Percentiles rank a stretch among this genome's conserved stretches.
phyloP scores from a whole-genome alignment of 495 filamentous ascomycete species.

The Tetracladium setigerum region DNA sequence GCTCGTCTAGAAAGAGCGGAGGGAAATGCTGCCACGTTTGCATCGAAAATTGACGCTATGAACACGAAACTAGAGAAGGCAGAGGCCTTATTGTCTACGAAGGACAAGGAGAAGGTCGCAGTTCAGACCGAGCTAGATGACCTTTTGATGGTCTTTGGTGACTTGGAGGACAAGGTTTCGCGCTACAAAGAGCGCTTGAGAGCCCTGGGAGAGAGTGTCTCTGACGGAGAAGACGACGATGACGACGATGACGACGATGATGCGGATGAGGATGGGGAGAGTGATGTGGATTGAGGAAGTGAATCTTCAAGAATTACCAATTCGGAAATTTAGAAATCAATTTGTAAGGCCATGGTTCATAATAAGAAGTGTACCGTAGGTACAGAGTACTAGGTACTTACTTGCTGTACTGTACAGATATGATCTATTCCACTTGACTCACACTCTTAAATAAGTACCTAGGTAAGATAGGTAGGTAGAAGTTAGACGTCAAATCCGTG shows the following conservation, averaged over 20 bases:
- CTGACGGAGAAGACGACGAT: slow-evolving; percentile 71
- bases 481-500: too few relatives aligned
- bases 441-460: too few relatives aligned
- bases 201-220: slow-evolving; percentile 63
- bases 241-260: slow-evolving; percentile 56
- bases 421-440: too few relatives aligned
- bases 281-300: not conserved
- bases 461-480: too few relatives aligned
- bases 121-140: slow-evolving; percentile 73
- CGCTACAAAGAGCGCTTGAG: slow-evolving; percentile 74
- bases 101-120: slow-evolving; percentile 56
- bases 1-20: slow-evolving; percentile 24
- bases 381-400: too few relatives aligned
- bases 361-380: too few relatives aligned
- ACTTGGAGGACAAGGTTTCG: slow-evolving; percentile 76
- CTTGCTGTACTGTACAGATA: too few relatives aligned
- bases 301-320: too few relatives aligned
- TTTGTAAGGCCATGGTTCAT: too few relatives aligned
- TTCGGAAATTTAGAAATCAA: too few relatives aligned
- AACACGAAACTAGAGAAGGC: slow-evolving; percentile 14
- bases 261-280: slow-evolving; percentile 36
- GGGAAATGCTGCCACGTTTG: slow-evolving; percentile 18
- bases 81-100: slow-evolving; percentile 35
- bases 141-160: slow-evolving; percentile 79
- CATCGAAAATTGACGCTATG: slow-evolving; percentile 25